Percentiles rank a stretch among this genome's conserved stretches.
Conservation (phyloP, 805 yeast genomes). For the Candida caryicola region DNA sequence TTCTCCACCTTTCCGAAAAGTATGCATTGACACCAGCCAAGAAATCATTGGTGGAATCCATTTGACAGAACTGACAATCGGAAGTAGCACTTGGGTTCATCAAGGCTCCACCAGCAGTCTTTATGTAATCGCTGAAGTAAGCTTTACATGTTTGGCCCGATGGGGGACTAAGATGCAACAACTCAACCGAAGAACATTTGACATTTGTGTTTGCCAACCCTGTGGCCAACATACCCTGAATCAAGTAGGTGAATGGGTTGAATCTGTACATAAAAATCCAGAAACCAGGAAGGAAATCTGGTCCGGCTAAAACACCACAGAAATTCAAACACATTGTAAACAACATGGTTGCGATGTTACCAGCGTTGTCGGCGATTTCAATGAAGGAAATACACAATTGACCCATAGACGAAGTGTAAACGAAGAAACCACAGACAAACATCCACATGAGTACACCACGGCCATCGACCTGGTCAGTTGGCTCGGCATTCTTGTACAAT, state of each 20-base stretch:
- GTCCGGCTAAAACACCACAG: constrained; percentile 73
- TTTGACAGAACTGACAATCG: constrained; percentile 52
- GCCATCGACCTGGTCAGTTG: constrained; percentile 46
- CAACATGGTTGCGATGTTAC: constrained; percentile 53
- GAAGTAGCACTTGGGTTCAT: constrained; percentile 47
- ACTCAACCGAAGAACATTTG: constrained; percentile 26
- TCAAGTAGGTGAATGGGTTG: constrained; percentile 70
- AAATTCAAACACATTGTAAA: constrained; percentile 64
- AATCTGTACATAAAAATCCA: constrained; percentile 82
- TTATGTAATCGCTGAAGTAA: constrained; percentile 46
- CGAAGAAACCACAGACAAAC: constrained; percentile 39
- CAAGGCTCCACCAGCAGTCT: constrained; percentile 53
- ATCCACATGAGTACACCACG: constrained; percentile 62
- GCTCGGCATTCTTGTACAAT: constrained; percentile 46
- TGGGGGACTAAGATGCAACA: constrained; percentile 39
- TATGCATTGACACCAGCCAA: constrained; percentile 46
- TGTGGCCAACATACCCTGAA: constrained; percentile 50
- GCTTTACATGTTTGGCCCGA: constrained; percentile 61
- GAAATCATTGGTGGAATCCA: constrained; percentile 55
- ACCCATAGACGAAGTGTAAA: constrained; percentile 58
- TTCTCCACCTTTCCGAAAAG: constrained; percentile 61
- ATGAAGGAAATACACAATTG: constrained; percentile 58
- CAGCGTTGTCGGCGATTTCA: constrained; percentile 61
- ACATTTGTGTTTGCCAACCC: constrained; percentile 47
- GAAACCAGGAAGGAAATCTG: constrained; percentile 67